phyloP scores from a whole-genome alignment of 1,284 basidiomycete genomes.

The Leccinum angustisporum region DNA sequence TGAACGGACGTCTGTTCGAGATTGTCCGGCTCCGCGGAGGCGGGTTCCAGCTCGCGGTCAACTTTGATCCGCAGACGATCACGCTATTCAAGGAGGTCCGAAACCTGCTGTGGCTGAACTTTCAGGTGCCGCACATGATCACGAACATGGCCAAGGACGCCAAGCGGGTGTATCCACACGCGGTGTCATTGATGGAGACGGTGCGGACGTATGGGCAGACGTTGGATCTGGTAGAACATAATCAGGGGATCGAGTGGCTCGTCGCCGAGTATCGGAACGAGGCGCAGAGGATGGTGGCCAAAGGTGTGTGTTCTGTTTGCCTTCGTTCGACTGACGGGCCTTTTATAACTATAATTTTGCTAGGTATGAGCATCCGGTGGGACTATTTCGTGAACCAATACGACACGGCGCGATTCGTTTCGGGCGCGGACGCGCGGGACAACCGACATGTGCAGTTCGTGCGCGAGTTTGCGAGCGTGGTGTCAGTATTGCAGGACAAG shows the following conservation, averaged over 20 bases:
- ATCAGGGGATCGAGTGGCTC: not conserved
- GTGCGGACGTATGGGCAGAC: not conserved
- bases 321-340: not conserved
- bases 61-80: not conserved
- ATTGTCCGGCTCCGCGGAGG: not conserved
- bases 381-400: slow-evolving; percentile 95
- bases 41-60: not conserved
- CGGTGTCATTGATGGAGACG: not conserved
- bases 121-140: not conserved
- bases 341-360: not conserved
- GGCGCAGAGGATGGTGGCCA: slow-evolving; percentile 28
- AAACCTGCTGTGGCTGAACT: not conserved
- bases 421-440: slow-evolving; percentile 64
- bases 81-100: not conserved
- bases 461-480: slow-evolving; percentile 70
- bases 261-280: not conserved
- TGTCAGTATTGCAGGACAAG: slow-evolving; percentile 92
- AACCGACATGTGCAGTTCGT: not conserved
- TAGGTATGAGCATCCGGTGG: slow-evolving; percentile 93
- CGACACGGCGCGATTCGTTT: slow-evolving; percentile 74
- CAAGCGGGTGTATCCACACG: not conserved
- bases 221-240: not conserved
- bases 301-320: not conserved
- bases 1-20: not conserved
- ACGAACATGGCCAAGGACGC: not conserved